Percentiles rank a stretch among this genome's conserved stretches.
Conservation (phyloP, 345 rosid genomes). For the Gossypium raimondii region DNA sequence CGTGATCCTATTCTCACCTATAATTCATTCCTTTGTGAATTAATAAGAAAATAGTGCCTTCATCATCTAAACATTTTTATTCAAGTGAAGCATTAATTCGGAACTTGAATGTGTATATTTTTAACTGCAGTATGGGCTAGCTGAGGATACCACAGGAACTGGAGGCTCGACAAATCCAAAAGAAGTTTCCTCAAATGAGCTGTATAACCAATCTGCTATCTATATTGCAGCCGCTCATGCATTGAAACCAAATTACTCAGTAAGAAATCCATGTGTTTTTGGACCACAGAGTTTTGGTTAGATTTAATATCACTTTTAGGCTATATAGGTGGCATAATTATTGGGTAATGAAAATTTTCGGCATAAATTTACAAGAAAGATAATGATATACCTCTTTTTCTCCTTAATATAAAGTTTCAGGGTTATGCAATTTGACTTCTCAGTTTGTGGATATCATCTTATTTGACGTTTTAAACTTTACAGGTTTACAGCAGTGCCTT, state of each 20-base stretch:
- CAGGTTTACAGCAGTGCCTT: conserved; percentile 95
- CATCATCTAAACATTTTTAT: background rate
- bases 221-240: conserved; percentile 99
- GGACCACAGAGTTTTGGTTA: background rate
- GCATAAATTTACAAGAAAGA: conserved; percentile 1
- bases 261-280: background rate
- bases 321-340: background rate
- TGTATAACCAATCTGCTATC: conserved; percentile 93
- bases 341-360: background rate
- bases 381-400: background rate
- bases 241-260: conserved; percentile 91
- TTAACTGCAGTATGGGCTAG: conserved; percentile 30
- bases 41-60: background rate
- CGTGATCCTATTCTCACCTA: background rate
- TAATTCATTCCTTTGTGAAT: background rate
- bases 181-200: conserved; percentile 79
- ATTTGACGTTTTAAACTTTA: background rate
- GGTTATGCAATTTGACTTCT: conserved; percentile 9
- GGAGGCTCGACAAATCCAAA: conserved; percentile 51
- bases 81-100: background rate
- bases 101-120: conserved; percentile 3
- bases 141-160: conserved; percentile 85
- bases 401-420: background rate
- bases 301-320: background rate
- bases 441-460: background rate